phyloP scores from a whole-genome alignment of 1,284 basidiomycete genomes.

The Pisolithus thermaeus region DNA sequence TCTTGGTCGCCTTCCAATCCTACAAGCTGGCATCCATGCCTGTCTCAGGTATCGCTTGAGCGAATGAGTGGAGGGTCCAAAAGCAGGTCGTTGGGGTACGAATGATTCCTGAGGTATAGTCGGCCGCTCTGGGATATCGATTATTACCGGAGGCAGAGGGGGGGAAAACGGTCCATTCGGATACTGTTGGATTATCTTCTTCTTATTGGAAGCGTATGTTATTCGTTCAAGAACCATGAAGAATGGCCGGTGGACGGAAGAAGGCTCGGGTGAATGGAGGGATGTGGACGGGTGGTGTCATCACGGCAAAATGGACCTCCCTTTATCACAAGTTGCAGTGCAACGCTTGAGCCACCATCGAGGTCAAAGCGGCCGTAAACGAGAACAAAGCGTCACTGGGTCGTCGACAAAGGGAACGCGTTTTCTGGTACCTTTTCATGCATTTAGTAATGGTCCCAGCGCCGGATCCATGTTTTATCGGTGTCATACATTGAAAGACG shows the following conservation, averaged over 20 bases:
- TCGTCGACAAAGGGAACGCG: not conserved
- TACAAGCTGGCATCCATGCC: conserved; percentile 10
- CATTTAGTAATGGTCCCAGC: no score
- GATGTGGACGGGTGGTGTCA: not conserved
- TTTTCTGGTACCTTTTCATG: no score
- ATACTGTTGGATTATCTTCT: not conserved
- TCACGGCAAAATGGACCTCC: not conserved
- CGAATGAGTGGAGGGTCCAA: not conserved
- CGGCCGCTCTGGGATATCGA: not conserved
- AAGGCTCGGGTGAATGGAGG: not conserved
- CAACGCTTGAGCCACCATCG: not conserved
- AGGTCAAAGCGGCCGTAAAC: not conserved
- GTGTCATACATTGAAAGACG: not conserved
- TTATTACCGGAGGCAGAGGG: not conserved
- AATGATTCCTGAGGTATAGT: not conserved
- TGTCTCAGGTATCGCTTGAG: conserved; percentile 7
- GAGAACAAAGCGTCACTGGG: not conserved
- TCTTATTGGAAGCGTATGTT: not conserved
- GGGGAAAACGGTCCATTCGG: not conserved
- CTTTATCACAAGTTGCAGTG: not conserved
- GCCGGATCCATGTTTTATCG: not conserved
- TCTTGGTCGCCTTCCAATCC: conserved; percentile 1
- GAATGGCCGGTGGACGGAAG: not conserved
- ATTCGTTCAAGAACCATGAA: not conserved
- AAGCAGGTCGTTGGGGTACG: not conserved